Evolutionary conservation across 495 filamentous ascomycete genomes (phyloP).

Genomic region (Chlorociboria aeruginascens): DNA sequence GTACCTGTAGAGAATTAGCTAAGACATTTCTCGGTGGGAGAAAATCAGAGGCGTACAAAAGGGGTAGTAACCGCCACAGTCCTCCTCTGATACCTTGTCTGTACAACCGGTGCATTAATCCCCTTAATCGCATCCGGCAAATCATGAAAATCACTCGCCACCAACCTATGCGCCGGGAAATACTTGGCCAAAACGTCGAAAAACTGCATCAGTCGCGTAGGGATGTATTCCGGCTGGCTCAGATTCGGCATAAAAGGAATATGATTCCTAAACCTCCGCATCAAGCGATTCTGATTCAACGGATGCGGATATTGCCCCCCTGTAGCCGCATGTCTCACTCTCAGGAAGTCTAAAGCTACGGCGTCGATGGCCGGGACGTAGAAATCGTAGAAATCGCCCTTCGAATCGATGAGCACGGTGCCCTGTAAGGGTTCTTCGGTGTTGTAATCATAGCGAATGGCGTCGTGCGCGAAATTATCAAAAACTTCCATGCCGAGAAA

Average conservation of each 20-base stretch:
- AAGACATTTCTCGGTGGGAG: neutral
- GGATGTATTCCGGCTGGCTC: conserved; percentile 79
- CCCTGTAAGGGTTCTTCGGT: conserved; percentile 76
- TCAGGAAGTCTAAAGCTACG: conserved; percentile 67
- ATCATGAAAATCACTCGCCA: conserved; percentile 83
- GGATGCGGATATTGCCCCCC: conserved; percentile 33
- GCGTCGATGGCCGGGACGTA: conserved; percentile 73
- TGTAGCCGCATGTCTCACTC: conserved; percentile 55
- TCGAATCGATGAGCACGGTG: conserved; percentile 66
- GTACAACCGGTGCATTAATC: conserved; percentile 86
- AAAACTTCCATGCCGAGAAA: conserved; percentile 98
- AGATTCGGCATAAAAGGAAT: conserved; percentile 64
- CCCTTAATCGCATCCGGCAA: conserved; percentile 74
- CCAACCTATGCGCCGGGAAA: conserved; percentile 78
- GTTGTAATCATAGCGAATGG: conserved; percentile 68
- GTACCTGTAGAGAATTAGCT: conserved; percentile 45
- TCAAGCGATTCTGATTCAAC: conserved; percentile 37
- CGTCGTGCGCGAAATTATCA: conserved; percentile 96
- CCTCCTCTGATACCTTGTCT: conserved; percentile 76
- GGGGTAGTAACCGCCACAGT: conserved; percentile 86
- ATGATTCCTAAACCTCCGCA: conserved; percentile 44
- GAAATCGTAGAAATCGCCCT: conserved; percentile 92
- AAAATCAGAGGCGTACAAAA: conserved; percentile 50
- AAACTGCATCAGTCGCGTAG: conserved; percentile 90
- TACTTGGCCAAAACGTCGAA: conserved; percentile 76